These are phyloP conservation scores for Trapa bicornis DNA, from an alignment of 345 rosid genomes.

Conservation along the genomic window DNA sequence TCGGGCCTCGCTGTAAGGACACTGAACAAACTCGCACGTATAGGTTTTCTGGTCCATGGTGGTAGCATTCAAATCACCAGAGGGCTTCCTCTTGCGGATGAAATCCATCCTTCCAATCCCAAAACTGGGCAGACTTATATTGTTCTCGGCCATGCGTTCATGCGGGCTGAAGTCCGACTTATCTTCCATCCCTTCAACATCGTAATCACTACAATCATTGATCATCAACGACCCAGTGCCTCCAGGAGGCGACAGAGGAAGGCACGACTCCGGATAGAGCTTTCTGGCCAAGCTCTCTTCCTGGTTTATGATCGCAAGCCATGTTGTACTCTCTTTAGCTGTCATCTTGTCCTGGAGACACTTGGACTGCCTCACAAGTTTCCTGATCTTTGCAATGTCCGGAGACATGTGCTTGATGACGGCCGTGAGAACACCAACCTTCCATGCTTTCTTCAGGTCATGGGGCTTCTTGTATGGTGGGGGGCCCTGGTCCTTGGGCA, in stretches of 20 bases:
- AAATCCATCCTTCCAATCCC: constrained; percentile 23
- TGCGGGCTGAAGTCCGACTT: constrained; percentile 45
- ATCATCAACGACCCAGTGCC: constrained; percentile 38
- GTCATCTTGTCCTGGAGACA: constrained; percentile 94
- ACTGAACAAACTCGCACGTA: constrained; percentile 54
- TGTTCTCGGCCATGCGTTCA: constrained; percentile 45
- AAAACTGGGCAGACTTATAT: constrained; percentile 15
- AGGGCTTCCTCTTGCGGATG: constrained; percentile 53
- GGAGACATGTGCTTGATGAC: constrained; percentile 82
- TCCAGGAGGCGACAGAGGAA: constrained; percentile 34
- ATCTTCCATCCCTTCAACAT: constrained; percentile 62
- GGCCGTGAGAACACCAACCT: constrained; percentile 76
- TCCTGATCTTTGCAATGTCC: constrained; percentile 60
- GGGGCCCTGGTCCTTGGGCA: constrained; percentile 54
- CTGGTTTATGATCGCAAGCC: constrained; percentile 71
- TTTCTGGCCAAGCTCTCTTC: constrained; percentile 53
- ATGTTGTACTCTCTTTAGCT: constrained; percentile 80
- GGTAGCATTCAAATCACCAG: constrained; percentile 28
- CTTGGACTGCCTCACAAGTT: constrained; percentile 71
- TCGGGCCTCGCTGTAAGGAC: constrained; percentile 51
- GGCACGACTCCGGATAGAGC: constrained; percentile 47
- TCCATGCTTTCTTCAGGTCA: constrained; percentile 92
- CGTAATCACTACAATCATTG: constrained; percentile 53
- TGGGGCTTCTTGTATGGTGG: constrained; percentile 99
- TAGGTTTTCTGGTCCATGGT: constrained; percentile 37